These are phyloP conservation scores for Recurvomyces mirabilis DNA, from an alignment of 495 filamentous ascomycete genomes.

Conservation along the genomic window DNA sequence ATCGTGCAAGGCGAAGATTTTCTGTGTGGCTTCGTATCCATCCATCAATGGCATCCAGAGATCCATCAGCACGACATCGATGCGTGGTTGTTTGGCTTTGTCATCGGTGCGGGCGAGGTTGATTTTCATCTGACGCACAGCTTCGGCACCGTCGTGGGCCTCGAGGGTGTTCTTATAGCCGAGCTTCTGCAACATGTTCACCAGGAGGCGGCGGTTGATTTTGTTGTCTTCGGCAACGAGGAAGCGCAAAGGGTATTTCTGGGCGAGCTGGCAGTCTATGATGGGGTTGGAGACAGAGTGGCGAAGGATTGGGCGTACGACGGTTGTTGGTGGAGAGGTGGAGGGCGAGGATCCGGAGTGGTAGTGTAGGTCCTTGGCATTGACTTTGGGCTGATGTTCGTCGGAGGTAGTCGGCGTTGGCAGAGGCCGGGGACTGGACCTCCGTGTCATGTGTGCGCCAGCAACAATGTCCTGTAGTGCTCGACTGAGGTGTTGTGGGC, in stretches of 20 bases:
- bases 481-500: conserved; percentile 2
- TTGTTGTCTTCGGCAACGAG: conserved; percentile 72
- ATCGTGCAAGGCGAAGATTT: conserved; percentile 44
- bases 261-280: conserved; percentile 40
- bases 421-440: not conserved
- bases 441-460: not conserved
- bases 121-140: conserved; percentile 50
- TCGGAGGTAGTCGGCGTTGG: not conserved
- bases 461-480: conserved; percentile 4
- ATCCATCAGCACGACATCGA: conserved; percentile 70
- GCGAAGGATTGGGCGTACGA: conserved; percentile 2
- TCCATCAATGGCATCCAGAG: conserved; percentile 83
- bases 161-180: conserved; percentile 53
- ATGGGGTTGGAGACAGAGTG: conserved; percentile 20
- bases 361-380: too few species aligned
- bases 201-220: conserved; percentile 64
- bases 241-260: conserved; percentile 53
- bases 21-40: conserved; percentile 61
- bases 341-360: conserved; percentile 13
- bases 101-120: not conserved
- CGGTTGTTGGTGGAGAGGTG: not conserved
- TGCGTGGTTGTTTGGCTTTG: conserved; percentile 9
- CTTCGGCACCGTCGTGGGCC: conserved; percentile 63
- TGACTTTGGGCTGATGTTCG: not conserved
- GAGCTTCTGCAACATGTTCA: conserved; percentile 58